Percentiles rank a stretch among this genome's conserved stretches.
Conservation (phyloP, 2,329 filamentous ascomycete genomes). For the Aureobasidium sp. region DNA sequence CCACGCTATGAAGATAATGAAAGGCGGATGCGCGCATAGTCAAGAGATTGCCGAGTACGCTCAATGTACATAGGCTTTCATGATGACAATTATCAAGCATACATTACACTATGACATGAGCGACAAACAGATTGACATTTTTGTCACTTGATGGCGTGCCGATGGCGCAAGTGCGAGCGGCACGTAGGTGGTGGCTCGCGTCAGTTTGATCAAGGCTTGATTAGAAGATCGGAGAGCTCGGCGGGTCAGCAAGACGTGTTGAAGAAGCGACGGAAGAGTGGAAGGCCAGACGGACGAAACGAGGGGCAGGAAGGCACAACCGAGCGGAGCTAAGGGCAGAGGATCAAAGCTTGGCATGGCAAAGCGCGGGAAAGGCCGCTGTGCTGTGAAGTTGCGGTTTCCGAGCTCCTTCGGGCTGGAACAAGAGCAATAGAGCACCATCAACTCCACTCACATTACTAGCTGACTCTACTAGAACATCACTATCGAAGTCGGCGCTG, state of each 20-base stretch:
- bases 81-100: slow-evolving; percentile 6
- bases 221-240: neutral
- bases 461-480: neutral
- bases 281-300: neutral
- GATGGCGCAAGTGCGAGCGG: neutral
- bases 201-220: neutral
- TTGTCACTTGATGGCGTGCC: slow-evolving; percentile 3
- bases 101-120: neutral
- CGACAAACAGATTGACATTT: neutral
- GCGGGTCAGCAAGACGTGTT: neutral
- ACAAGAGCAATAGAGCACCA: neutral
- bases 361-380: slow-evolving; percentile 4
- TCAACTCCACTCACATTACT: slow-evolving; percentile 12
- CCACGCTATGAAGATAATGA: neutral
- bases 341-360: neutral
- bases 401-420: slow-evolving; percentile 2
- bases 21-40: neutral
- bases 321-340: neutral
- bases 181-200: neutral
- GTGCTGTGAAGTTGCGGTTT: neutral
- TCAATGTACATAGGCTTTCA: neutral
- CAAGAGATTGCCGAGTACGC: neutral
- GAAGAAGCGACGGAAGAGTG: neutral
- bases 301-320: neutral
- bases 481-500: slow-evolving; percentile 1